Percentiles rank a stretch among this genome's conserved stretches.
Evolutionary conservation across 2,329 filamentous ascomycete genomes (phyloP).

Genomic region (Claviceps capensis): DNA sequence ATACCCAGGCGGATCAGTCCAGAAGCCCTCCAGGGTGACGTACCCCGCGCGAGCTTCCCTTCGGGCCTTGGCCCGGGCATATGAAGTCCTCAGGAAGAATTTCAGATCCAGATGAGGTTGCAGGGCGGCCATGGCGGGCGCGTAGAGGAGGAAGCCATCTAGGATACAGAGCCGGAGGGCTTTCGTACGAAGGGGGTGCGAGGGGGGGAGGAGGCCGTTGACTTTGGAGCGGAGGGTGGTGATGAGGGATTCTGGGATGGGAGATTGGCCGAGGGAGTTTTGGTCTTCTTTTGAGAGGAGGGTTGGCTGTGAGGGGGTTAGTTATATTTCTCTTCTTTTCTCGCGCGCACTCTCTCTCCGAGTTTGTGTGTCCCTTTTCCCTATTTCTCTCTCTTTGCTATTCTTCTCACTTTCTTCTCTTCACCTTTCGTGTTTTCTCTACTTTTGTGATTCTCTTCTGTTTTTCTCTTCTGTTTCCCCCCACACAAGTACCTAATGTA

Average conservation of each 20-base stretch:
- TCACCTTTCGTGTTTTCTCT: neutral
- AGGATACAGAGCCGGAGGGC: conserved; percentile 51
- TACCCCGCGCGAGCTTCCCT: conserved; percentile 61
- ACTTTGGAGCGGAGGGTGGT: conserved; percentile 33
- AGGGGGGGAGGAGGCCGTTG: conserved; percentile 28
- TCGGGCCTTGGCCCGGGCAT: conserved; percentile 47
- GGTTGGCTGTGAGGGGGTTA: conserved; percentile 12
- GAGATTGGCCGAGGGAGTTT: conserved; percentile 44
- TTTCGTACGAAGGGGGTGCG: conserved; percentile 21
- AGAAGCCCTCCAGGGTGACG: conserved; percentile 79
- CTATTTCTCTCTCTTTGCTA: neutral
- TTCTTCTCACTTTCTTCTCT: neutral
- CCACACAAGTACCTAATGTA: too few species aligned
- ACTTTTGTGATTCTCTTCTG: neutral
- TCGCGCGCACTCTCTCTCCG: too few species aligned
- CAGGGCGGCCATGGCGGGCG: conserved; percentile 38
- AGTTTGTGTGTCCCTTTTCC: neutral
- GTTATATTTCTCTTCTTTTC: neutral
- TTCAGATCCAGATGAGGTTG: conserved; percentile 55
- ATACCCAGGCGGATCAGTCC: conserved; percentile 87
- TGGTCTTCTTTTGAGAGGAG: conserved; percentile 38
- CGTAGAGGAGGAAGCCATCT: conserved; percentile 81
- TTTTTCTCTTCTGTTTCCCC: neutral
- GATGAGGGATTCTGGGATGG: conserved; percentile 35
- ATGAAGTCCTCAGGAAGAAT: conserved; percentile 62